These are phyloP conservation scores for Rhodosporidiobolus sp. DNA, from an alignment of 768 basidiomycete species.

Conservation along the genomic window DNA sequence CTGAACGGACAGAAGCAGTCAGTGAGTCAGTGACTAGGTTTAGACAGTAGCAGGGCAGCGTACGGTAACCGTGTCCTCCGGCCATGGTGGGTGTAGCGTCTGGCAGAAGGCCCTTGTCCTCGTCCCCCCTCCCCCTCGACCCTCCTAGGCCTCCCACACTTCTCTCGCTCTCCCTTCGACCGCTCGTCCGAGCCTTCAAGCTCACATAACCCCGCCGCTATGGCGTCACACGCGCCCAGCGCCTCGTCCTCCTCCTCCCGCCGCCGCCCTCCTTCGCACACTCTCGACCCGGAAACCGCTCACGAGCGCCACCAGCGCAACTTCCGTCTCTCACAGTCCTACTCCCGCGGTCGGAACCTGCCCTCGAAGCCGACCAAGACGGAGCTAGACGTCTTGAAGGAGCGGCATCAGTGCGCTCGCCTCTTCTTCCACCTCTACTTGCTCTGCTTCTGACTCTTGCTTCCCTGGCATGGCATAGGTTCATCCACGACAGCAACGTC, in stretches of 20 bases:
- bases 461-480: conserved; percentile 53
- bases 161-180: neutral
- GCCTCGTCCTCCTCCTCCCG: conserved; percentile 19
- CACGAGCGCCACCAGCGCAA: conserved; percentile 47
- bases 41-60: conserved; percentile 36
- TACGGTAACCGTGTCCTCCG: conserved; percentile 30
- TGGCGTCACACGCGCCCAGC: neutral
- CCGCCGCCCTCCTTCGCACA: conserved; percentile 33
- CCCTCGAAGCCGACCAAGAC: conserved; percentile 34
- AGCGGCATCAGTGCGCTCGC: conserved; percentile 49
- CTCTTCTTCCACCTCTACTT: neutral
- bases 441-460: neutral
- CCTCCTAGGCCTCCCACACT: neutral
- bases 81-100: conserved; percentile 13
- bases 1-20: conserved; percentile 7
- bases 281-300: conserved; percentile 45
- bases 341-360: conserved; percentile 8
- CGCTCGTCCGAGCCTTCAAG: fast-evolving
- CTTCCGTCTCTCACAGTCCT: conserved; percentile 31
- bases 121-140: neutral
- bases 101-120: too few species aligned
- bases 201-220: neutral
- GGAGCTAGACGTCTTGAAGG: conserved; percentile 53
- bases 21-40: neutral
- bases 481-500: conserved; percentile 57